phyloP scores from a whole-genome alignment of 192 early-diverging fungal species.

The Entomortierella chlamydospora region DNA sequence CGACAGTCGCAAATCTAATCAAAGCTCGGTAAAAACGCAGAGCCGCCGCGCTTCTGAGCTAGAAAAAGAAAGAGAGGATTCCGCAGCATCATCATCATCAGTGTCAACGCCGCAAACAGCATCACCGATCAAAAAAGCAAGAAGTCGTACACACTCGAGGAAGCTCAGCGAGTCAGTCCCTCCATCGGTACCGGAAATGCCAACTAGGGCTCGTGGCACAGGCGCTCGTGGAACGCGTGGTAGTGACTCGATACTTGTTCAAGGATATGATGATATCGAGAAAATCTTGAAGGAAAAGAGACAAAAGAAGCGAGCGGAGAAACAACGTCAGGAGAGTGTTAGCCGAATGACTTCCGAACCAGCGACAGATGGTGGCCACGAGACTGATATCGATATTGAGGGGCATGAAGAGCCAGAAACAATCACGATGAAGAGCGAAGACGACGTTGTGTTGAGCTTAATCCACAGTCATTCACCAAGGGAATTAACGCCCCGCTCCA shows the following conservation, averaged over 20 bases:
- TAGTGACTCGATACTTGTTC: slow-evolving; percentile 8
- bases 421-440: neutral
- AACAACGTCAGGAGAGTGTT: neutral
- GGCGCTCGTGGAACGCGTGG: slow-evolving; percentile 10
- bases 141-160: neutral
- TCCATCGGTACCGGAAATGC: neutral
- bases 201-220: neutral
- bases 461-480: neutral
- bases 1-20: neutral
- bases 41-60: neutral
- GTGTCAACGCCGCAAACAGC: neutral
- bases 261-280: slow-evolving; percentile 35
- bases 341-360: slow-evolving; percentile 11
- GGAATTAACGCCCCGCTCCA: neutral
- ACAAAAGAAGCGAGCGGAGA: slow-evolving; percentile 22
- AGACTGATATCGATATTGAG: neutral
- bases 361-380: slow-evolving; percentile 6
- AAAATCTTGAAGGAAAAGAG: slow-evolving; percentile 27
- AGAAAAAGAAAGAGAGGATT: neutral
- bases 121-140: neutral
- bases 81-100: neutral
- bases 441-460: neutral
- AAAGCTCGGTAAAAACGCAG: neutral
- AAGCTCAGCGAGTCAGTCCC: neutral
- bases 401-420: neutral